Percentiles rank a stretch among this genome's conserved stretches.
Conservation (phyloP, 306 rosid species). For the Sicyos edulis region DNA sequence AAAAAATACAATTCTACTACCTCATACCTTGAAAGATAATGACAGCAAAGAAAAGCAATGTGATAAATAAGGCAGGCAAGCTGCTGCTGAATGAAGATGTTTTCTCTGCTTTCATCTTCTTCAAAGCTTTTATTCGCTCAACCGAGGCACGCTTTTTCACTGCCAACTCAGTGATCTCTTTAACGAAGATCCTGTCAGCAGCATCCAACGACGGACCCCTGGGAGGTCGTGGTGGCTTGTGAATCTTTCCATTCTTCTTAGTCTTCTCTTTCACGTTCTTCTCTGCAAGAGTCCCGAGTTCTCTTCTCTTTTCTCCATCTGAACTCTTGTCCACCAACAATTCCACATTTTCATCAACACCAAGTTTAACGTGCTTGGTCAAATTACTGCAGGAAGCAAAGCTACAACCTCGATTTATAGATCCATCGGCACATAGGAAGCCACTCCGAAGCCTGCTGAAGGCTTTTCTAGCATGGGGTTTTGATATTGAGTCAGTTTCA, state of each 20-base stretch:
- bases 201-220: constrained; percentile 60
- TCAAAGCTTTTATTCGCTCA: constrained; percentile 47
- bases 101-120: constrained; percentile 49
- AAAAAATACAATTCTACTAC: background rate
- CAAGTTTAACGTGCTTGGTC: constrained; percentile 28
- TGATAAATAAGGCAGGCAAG: constrained; percentile 54
- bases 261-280: constrained; percentile 25
- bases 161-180: constrained; percentile 55
- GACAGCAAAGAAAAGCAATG: constrained; percentile 44
- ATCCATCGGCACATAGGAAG: constrained; percentile 29
- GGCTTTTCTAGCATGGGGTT: constrained; percentile 34
- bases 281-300: constrained; percentile 18
- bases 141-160: constrained; percentile 54
- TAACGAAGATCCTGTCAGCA: constrained; percentile 54
- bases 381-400: constrained; percentile 36
- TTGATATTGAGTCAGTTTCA: constrained; percentile 27
- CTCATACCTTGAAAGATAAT: constrained; percentile 52
- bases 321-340: constrained; percentile 33
- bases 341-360: constrained; percentile 29
- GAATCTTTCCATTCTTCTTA: constrained; percentile 39
- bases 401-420: constrained; percentile 38
- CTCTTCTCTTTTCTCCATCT: constrained; percentile 26
- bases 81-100: constrained; percentile 33
- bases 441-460: constrained; percentile 38
- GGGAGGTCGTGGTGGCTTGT: constrained; percentile 71